Evolutionary conservation across 1,284 basidiomycete species (phyloP), one percentile per base, ranked within the genome.

Genomic region (Farysia itapuensis): DNA sequence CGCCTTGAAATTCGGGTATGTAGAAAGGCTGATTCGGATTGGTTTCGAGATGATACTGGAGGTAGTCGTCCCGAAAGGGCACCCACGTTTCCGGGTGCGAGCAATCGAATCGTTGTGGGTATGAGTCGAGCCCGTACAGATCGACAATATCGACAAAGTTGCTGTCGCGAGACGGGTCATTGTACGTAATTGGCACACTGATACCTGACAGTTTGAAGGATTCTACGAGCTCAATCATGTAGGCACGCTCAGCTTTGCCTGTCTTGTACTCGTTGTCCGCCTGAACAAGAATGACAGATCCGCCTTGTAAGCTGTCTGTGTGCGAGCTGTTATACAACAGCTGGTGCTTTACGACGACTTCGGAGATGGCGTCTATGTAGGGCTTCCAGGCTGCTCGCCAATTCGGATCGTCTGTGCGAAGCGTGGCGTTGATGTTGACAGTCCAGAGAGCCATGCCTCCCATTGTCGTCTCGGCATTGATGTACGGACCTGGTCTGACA

Each of bases 371-470:
- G 37, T 81, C 78, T 30, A 86, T 82, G 66, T 89, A 90, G 9
- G 81, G 82, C 57, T 82, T 80, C 86, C 87, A 90, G 0, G 86
- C 82, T 5, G 79, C 81, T 47, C 77, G 80, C 80, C 83, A 90
- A 54, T 86, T 86, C 0, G 83, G 81, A 5, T 81, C 84, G 57
- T 86, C 86, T 8, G 74, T 87, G 7, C 88, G 81, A 16, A 89
- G 79, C 31, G 79, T 79, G 2, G 85, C 85, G 4, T 83, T 81
- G 13, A 87, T 82, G 64, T 85, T 81, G 11, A 83, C 81, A 13
- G 83, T 80, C 88, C 88, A 89, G 51, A 87, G 86, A 0, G 87
- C 82, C 50, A 89, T 84, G 2, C 88, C 88, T 16, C 88, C 88
- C 24, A 42, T 43, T 1, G 85, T 85, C 0, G 86, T 88, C 75